phyloP scores from a whole-genome alignment of 495 filamentous ascomycete genomes.

The Penicillium herquei region DNA sequence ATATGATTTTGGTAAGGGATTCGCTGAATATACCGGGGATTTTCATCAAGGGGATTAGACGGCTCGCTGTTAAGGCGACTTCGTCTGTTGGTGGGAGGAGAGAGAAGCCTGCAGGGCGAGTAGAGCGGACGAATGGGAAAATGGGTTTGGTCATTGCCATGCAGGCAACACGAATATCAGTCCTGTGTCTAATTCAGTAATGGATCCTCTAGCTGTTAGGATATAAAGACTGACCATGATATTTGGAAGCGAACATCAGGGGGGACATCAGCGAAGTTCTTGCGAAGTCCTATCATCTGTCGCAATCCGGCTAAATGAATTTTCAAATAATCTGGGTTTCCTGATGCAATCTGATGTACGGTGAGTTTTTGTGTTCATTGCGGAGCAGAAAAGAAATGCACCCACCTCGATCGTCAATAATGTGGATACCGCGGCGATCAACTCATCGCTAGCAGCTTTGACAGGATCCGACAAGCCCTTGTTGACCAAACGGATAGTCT shows the following conservation, averaged over 20 bases:
- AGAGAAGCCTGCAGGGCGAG: slow-evolving; percentile 35
- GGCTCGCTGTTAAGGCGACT: slow-evolving; percentile 34
- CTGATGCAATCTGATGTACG: slow-evolving; percentile 38
- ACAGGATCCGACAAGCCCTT: slow-evolving; percentile 42
- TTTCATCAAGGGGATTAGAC: slow-evolving; percentile 35
- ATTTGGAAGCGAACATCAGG: slow-evolving; percentile 45
- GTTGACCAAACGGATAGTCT: slow-evolving; percentile 47
- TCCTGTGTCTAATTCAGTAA: slow-evolving; percentile 29
- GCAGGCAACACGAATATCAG: slow-evolving; percentile 47
- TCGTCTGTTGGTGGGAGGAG: slow-evolving; percentile 37
- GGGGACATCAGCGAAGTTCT: slow-evolving; percentile 42
- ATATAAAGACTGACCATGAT: slow-evolving; percentile 34
- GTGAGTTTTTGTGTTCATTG: slow-evolving; percentile 12
- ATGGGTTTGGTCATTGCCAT: slow-evolving; percentile 46
- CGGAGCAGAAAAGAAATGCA: neutral
- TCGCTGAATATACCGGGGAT: slow-evolving; percentile 42
- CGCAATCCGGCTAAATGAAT: slow-evolving; percentile 48
- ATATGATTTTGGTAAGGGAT: slow-evolving; percentile 32
- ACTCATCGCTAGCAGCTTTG: slow-evolving; percentile 44
- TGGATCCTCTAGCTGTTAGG: neutral
- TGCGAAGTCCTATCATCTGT: slow-evolving; percentile 46
- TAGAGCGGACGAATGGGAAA: slow-evolving; percentile 43
- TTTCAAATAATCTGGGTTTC: slow-evolving; percentile 45
- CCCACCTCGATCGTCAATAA: slow-evolving; percentile 48
- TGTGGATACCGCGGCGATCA: slow-evolving; percentile 46